Evolutionary conservation across 306 rosid genomes (phyloP).

Genomic region (Ziziphus jujuba): DNA sequence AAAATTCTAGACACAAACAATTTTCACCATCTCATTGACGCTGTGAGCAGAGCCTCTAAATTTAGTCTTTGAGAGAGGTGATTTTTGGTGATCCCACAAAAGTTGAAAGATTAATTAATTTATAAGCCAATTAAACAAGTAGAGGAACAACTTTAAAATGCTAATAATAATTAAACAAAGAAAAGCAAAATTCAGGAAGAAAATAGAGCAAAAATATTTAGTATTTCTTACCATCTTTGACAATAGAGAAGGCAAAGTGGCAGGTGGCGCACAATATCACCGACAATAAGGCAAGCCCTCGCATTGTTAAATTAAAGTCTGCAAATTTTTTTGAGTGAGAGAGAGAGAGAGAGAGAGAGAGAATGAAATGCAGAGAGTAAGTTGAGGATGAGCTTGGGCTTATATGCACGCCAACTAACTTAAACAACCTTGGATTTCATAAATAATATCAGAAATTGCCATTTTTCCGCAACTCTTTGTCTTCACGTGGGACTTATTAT

Average conservation of each 20-base stretch:
- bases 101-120: too few relatives aligned
- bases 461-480: conserved; percentile 2
- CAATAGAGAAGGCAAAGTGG: conserved; percentile 51
- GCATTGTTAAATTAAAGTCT: conserved; percentile 20
- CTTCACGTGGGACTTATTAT: conserved; percentile 3
- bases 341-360: conserved; percentile 7
- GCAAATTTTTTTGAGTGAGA: conserved; percentile 1
- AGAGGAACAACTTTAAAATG: too few relatives aligned
- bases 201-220: too few relatives aligned
- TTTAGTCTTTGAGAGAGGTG: too few relatives aligned
- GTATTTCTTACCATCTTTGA: conserved; percentile 59
- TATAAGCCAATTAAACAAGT: too few relatives aligned
- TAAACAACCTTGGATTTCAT: conserved; percentile 30
- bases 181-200: too few relatives aligned
- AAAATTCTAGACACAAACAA: not conserved
- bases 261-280: conserved; percentile 54
- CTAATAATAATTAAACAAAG: too few relatives aligned
- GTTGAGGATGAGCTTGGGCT: conserved; percentile 29
- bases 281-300: conserved; percentile 34
- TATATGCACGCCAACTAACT: conserved; percentile 59
- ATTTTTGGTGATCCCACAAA: too few relatives aligned
- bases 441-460: conserved; percentile 46
- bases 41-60: too few relatives aligned
- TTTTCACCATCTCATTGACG: not conserved
- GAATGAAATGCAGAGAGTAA: not conserved